Base-by-base conservation (phyloP, 2,329 filamentous ascomycete genomes). In the Botrytis hyacinthi region DNA sequence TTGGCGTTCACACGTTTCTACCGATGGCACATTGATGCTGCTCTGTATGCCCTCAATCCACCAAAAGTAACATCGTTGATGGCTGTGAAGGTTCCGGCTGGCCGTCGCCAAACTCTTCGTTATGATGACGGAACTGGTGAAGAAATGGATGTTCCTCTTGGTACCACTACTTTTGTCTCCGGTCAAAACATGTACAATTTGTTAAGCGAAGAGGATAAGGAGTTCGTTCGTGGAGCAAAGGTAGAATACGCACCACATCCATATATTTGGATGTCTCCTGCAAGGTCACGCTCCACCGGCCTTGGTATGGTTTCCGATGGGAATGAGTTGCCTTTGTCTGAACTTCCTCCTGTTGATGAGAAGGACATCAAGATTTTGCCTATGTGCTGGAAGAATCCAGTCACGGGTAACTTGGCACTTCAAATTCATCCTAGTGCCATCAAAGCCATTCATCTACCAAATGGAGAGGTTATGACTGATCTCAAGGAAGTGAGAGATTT, bases 21-120 rank as follows among this genome's bases (percentile, higher is more conserved):
- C 82, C 85, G 92, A 74, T 94, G 92, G 92, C 92, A 94, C 81
- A 94, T 94, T 71, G 92, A 94, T 78, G 92, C 92, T 5, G 92
- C 92, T 1, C 84, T 94, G 9, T 94, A 94, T 80, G 91, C 88
- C 29, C 86, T 94, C 10, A 88, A 92, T n/a, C 92, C 92, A 4
- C 92, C 92, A 2, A 86, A 90, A 40, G 92, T 90, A 5, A 95
- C 92, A 0, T 90, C 90, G 1, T 85, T 95, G 37, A 85, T 94
- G 73, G 92, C 92, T 0, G 92, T 94, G n/a, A 85, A 86, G 57
- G 92, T 95, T 0, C 92, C 92, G 0, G 85, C 86, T 32, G 91
- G 90, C 10, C 86, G 90, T 46, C 84, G 85, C 22, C 91, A 94
- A 80, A 91, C 85, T 1, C 84, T 93, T 37, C 86, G 91, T 29